A percentile compares a stretch with the other conserved stretches of the same genome.
phyloP scores from a whole-genome alignment of 768 basidiomycete species.

The Tricholoma terreum region DNA sequence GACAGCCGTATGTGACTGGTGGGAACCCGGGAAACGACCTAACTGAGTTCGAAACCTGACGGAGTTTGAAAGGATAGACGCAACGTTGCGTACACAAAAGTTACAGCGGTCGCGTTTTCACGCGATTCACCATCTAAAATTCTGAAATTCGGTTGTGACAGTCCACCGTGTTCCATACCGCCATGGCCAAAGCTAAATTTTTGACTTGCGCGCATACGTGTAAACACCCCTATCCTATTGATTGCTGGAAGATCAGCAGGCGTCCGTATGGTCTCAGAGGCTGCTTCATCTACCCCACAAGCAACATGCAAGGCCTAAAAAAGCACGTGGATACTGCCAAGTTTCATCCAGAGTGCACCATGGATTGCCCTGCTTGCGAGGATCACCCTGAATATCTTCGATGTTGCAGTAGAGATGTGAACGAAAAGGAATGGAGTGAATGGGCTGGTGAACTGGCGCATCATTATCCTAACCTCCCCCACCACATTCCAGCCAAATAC shows the following conservation, averaged over 20 bases:
- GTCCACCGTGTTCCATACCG: too few relatives aligned
- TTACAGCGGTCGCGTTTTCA: too few relatives aligned
- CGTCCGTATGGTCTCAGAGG: neutral
- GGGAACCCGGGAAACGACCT: too few relatives aligned
- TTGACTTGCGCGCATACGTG: neutral
- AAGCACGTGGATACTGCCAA: neutral
- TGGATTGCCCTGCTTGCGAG: neutral
- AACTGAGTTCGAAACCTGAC: too few relatives aligned
- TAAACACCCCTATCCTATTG: neutral
- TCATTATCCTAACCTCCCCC: neutral
- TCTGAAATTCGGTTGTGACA: too few relatives aligned
- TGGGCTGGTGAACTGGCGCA: neutral
- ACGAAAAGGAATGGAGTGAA: neutral
- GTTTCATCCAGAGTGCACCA: neutral
- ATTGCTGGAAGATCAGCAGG: neutral
- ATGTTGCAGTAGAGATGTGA: neutral
- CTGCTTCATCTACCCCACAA: neutral
- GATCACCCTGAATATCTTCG: neutral
- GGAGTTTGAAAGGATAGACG: too few relatives aligned
- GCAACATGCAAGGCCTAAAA: neutral
- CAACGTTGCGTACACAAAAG: too few relatives aligned
- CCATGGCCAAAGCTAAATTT: neutral
- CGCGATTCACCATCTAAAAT: too few relatives aligned
- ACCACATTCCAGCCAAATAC: neutral
- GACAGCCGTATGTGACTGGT: too few relatives aligned